Evolutionary conservation across 176 grass and related monocot genomes (phyloP), one percentile per base, ranked within the genome.

Genomic region (Alopecurus myosuroides): DNA sequence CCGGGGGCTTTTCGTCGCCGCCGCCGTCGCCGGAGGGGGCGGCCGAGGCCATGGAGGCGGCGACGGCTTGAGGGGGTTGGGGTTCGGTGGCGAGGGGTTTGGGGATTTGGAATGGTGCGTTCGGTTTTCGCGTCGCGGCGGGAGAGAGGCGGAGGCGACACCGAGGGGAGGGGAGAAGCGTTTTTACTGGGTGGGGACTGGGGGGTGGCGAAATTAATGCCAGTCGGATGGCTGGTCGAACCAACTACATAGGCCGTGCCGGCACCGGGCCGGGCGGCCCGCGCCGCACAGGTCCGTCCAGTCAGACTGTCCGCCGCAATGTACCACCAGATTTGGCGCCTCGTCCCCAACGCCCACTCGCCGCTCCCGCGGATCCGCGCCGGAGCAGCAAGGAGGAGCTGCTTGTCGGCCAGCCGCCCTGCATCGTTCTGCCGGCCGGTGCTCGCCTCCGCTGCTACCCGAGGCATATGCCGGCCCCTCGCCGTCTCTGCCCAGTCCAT

Each of bases 31-130:
- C 71, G 44, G 71, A 33, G 9, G 65, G 18, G 22, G 51, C 17
- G 4, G 36, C 13, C 28, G 36, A 82, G 46, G 85, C 85, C 90
- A 94, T 88, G 84, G 89, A 55, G 51, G 64, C 66, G 36, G 66
- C 66, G 66, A 39, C 12, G 70, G 70, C 15, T 72, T 1, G 69
- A 44, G 69, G 23, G 40, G 69, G 39, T 13, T 41, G 67, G 35
- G 66, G 7, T 66, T 23, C 1, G 23, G 57, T 61, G 57, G 57
- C 57, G 12, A 29, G 13, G 70, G 70, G 70, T 74, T 74, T 74
- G 70, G 70, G 42, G 70, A 74, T 74, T 74, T 48, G 70, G 70
- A 30, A 48, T 74, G 42, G 29, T 3, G 44, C 69, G 70, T 74
- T 74, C 44, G 41, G 42, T 49, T 74, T 49, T 31, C 15, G 44